phyloP scores from a whole-genome alignment of 2,329 filamentous ascomycete genomes.

The Trichoderma arundinaceum region DNA sequence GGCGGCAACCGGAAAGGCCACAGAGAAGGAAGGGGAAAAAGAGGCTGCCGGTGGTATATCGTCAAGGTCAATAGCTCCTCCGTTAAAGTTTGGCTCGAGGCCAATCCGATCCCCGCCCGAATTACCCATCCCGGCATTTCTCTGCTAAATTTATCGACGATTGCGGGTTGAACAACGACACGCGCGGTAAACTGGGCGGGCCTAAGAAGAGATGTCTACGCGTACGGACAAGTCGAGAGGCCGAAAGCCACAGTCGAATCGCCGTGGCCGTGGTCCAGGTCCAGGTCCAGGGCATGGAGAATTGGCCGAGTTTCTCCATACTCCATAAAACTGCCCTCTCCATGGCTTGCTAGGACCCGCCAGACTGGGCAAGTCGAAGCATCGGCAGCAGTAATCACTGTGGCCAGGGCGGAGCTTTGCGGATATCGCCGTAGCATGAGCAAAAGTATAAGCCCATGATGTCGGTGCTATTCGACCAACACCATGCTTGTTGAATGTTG shows the following conservation, averaged over 20 bases:
- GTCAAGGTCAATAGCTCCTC: constrained; percentile 13
- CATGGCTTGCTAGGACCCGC: background rate
- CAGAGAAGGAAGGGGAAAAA: background rate
- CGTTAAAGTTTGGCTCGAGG: constrained; percentile 24
- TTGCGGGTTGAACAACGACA: constrained; percentile 12
- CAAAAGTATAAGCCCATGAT: background rate
- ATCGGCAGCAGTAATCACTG: background rate
- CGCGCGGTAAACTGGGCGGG: background rate
- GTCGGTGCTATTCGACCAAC: too few relatives aligned
- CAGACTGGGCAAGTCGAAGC: constrained; percentile 25
- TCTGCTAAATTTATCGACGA: constrained; percentile 14
- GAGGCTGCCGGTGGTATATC: background rate
- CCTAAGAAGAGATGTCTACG: background rate
- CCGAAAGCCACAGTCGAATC: constrained; percentile 1
- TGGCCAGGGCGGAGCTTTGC: constrained; percentile 2
- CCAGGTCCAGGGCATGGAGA: constrained; percentile 9
- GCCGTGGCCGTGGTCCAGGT: background rate
- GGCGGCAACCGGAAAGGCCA: background rate
- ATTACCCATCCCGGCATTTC: constrained; percentile 24
- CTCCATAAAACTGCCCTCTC: background rate
- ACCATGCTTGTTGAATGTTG: too few relatives aligned
- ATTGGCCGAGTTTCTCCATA: constrained; percentile 22
- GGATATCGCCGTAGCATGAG: background rate
- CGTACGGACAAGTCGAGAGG: background rate
- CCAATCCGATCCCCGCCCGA: constrained; percentile 10